phyloP scores from a whole-genome alignment of 2,329 filamentous ascomycete genomes.

The Diaporthe caulivora region DNA sequence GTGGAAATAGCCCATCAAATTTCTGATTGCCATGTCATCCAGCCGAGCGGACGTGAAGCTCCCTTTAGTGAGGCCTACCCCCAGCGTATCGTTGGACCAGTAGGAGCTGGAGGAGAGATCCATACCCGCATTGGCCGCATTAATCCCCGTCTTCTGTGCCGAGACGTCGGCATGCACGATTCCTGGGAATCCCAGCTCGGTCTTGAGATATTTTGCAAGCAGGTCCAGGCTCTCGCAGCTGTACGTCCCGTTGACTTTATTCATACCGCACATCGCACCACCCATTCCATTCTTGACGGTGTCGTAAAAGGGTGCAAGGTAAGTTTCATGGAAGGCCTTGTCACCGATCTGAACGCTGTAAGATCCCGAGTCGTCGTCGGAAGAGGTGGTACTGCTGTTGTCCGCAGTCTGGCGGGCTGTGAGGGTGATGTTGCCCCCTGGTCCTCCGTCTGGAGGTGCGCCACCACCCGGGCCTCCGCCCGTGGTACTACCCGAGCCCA shows the following conservation, averaged over 20 bases:
- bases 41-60: conserved; percentile 67
- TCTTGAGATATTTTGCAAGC: conserved; percentile 75
- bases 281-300: conserved; percentile 14
- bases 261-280: conserved; percentile 29
- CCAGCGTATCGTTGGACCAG: conserved; percentile 61
- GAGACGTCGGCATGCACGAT: conserved; percentile 77
- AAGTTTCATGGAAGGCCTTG: conserved; percentile 56
- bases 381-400: not conserved
- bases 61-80: conserved; percentile 70
- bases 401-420: not conserved
- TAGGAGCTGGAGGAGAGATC: conserved; percentile 77
- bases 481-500: not conserved
- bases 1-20: conserved; percentile 69
- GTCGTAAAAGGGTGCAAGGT: conserved; percentile 52
- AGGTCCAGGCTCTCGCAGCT: conserved; percentile 77
- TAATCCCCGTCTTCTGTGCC: conserved; percentile 74
- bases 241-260: conserved; percentile 56
- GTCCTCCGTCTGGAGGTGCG: not conserved
- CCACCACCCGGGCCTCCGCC: conserved; percentile 57
- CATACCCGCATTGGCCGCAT: conserved; percentile 72
- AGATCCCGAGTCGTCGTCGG: conserved; percentile 63
- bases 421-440: not conserved
- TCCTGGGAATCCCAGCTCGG: conserved; percentile 70
- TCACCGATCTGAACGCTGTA: conserved; percentile 54
- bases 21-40: conserved; percentile 63